phyloP scores from a whole-genome alignment of 164 flowering plant genomes.

The Aristolochia contorta region DNA sequence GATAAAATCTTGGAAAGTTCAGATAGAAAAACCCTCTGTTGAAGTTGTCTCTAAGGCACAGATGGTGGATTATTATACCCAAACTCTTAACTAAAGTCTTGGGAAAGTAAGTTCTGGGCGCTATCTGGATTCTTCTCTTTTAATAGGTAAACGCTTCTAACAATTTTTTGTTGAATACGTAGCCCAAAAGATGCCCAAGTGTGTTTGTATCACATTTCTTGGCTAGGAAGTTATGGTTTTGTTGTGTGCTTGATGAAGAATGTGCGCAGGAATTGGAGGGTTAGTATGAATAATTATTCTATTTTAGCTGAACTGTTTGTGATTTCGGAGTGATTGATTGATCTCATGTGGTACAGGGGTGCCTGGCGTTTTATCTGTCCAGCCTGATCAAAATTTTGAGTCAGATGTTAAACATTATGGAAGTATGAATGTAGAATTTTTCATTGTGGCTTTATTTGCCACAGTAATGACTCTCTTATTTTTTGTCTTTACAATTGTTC shows the following conservation, averaged over 20 bases:
- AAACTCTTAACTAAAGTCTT: slow-evolving; percentile 63
- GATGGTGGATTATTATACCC: slow-evolving; percentile 71
- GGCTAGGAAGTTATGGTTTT: slow-evolving; percentile 69
- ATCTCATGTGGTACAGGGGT: slow-evolving; percentile 47
- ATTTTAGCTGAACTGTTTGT: slow-evolving; percentile 2
- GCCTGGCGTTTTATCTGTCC: slow-evolving; percentile 76
- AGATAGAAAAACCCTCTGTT: slow-evolving; percentile 49
- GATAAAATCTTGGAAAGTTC: slow-evolving; percentile 72
- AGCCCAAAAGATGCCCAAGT: slow-evolving; percentile 89
- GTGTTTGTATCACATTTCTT: slow-evolving; percentile 82
- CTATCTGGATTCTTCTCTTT: background rate
- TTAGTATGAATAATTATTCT: slow-evolving; percentile 14
- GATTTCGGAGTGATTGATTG: background rate
- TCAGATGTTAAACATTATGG: slow-evolving; percentile 63
- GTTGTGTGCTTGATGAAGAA: slow-evolving; percentile 80
- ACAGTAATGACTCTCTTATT: background rate
- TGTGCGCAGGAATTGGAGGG: slow-evolving; percentile 66
- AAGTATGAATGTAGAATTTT: slow-evolving; percentile 32
- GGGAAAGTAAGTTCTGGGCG: slow-evolving; percentile 54
- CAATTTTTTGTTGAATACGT: slow-evolving; percentile 3
- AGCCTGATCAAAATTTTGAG: slow-evolving; percentile 50
- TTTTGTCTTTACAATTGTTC: background rate
- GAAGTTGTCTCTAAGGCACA: slow-evolving; percentile 72
- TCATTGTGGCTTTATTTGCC: background rate
- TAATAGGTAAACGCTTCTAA: background rate